Conservation (phyloP, 75 land plant species). For the Picea glauca region DNA sequence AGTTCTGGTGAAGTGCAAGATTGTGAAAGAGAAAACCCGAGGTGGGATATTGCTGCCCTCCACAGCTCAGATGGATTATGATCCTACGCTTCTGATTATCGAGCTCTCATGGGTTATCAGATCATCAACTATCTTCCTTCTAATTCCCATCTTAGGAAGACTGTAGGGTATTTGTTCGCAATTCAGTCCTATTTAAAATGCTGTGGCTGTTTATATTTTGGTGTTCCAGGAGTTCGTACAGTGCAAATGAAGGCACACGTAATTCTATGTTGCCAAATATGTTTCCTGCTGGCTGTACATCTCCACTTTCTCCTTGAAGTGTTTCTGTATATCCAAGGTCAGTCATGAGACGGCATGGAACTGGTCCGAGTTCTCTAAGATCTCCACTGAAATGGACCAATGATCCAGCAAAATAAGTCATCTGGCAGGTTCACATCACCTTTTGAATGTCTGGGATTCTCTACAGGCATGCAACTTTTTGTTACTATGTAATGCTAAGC, state of each 20-base stretch:
- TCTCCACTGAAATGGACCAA: constrained; percentile 74
- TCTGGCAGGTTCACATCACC: constrained; percentile 59
- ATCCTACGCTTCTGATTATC: no score
- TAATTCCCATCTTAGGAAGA: no score
- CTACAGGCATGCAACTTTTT: background rate
- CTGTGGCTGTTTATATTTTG: background rate
- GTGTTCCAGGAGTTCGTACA: constrained; percentile 28
- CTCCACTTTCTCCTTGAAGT: constrained; percentile 92
- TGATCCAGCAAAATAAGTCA: constrained; percentile 67
- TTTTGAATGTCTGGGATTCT: background rate
- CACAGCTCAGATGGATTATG: no score
- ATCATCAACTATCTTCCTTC: no score
- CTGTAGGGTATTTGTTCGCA: no score
- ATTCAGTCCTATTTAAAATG: no score
- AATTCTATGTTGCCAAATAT: constrained; percentile 62
- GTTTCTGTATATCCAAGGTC: constrained; percentile 77
- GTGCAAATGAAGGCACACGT: constrained; percentile 39
- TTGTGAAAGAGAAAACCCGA: no score
- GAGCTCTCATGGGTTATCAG: no score
- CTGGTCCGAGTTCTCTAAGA: constrained; percentile 49
- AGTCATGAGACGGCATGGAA: constrained; percentile 42
- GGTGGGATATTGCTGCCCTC: no score
- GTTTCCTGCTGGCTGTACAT: constrained; percentile 78
- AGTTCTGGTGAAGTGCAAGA: no score
- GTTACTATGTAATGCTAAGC: background rate